phyloP scores from a whole-genome alignment of 306 rosid genomes.

The Citrullus colocynthis region DNA sequence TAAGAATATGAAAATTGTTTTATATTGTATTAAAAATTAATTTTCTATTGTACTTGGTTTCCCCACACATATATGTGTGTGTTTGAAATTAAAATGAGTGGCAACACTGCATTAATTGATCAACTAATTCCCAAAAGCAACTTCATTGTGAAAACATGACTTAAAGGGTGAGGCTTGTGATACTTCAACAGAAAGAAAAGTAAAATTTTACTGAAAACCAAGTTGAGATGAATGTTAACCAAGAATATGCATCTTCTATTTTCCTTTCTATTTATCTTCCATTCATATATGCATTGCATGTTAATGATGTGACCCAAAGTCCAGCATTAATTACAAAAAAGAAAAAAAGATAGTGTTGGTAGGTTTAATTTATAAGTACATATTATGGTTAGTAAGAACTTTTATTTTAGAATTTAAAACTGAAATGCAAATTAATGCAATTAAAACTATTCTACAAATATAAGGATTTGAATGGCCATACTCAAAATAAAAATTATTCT shows the following conservation, averaged over 20 bases:
- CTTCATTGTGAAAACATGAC: not conserved
- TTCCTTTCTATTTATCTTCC: not conserved
- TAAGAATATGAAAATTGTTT: too few species aligned
- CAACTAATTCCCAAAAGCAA: not conserved
- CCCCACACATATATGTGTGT: too few species aligned
- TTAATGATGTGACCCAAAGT: not conserved
- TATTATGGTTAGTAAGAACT: too few species aligned
- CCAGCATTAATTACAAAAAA: not conserved
- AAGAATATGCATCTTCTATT: not conserved
- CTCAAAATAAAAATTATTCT: too few species aligned
- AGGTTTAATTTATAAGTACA: too few species aligned
- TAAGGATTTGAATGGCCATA: too few species aligned
- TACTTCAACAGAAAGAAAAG: not conserved
- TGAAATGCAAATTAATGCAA: not conserved
- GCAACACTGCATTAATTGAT: conserved; percentile 3
- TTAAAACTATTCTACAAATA: not conserved
- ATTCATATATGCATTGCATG: not conserved
- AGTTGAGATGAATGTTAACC: conserved; percentile 3
- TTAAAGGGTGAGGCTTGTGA: conserved; percentile 6
- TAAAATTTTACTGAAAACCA: not conserved
- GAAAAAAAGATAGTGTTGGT: too few species aligned
- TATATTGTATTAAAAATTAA: too few species aligned
- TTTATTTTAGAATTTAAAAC: too few species aligned
- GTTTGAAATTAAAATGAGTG: not conserved
- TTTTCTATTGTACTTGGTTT: too few species aligned